Evolutionary conservation across 2,329 filamentous ascomycete genomes (phyloP), one percentile per base, ranked within the genome.

Genomic region (Pyrenochaeta sp.): DNA sequence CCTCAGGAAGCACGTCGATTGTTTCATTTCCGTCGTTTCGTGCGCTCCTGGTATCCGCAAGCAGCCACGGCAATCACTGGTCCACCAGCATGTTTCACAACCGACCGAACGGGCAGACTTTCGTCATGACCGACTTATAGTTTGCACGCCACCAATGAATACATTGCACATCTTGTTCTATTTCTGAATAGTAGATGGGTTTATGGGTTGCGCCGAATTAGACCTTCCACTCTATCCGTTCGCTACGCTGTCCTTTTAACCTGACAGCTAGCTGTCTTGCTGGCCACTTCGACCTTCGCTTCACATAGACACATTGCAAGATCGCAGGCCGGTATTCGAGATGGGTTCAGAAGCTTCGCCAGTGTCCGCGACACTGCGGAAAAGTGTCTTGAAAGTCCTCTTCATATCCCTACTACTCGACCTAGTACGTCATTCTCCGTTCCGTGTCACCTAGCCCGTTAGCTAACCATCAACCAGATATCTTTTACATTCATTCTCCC

Each of bases 401-500:
- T 93, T 97, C 76, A 83, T 95, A 58, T 97, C 94, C 48, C 82
- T 98, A 35, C 83, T 98, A 14, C 83, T 98, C 11, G 94, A 98
- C 76, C 78, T 98, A 78, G 94, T 97, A 84, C 62, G 85, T 71
- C 64, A 61, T 61, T 45, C 29, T 43, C 44, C 20, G 37, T 74
- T 44, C 52, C 39, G 54, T 49, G 21, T 31, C 40, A 33, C 43
- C 29, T 20, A n/a, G 27, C 39, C 14, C 58, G 44, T 53, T 44
- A 32, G 46, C 56, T 62, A 41, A 64, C 52, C 42, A 11, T 4
- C 3, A 27, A 36, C n/a, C 60, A 97, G 94, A 91, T 98, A 69
- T 97, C 94, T 50, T 99, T 99, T 76, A 99, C 95, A 27, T 97
- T 99, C 74, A 98, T 98, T 73, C 88, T 99, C 7, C 95, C 95